Conservation (phyloP, 1,284 basidiomycete species). For the Fomitopsis betulina region DNA sequence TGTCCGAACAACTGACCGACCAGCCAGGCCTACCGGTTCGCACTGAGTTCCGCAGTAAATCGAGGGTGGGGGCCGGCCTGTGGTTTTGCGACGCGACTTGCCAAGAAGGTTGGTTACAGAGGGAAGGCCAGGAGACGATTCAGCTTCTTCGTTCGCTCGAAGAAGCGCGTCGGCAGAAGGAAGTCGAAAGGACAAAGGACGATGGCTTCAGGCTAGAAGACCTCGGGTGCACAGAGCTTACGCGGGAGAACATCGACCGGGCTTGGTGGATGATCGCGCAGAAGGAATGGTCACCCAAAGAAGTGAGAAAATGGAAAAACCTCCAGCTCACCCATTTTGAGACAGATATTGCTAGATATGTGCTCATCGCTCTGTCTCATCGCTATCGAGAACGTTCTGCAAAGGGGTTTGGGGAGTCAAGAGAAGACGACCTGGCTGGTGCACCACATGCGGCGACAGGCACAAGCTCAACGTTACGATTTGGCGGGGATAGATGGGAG, state of each 20-base stretch:
- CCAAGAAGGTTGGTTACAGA: slow-evolving; percentile 37
- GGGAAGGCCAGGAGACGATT: slow-evolving; percentile 29
- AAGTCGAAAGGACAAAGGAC: slow-evolving; percentile 15
- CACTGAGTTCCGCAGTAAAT: neutral
- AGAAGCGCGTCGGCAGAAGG: slow-evolving; percentile 31
- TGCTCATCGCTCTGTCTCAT: slow-evolving; percentile 24
- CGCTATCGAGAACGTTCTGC: slow-evolving; percentile 15
- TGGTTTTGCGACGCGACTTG: slow-evolving; percentile 55
- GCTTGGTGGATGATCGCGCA: slow-evolving; percentile 19
- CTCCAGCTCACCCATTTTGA: slow-evolving; percentile 28
- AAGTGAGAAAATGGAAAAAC: slow-evolving; percentile 20
- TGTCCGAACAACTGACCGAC: neutral
- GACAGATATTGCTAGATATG: slow-evolving; percentile 28
- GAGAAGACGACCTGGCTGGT: neutral
- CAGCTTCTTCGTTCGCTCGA: slow-evolving; percentile 27
- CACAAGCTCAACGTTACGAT: neutral
- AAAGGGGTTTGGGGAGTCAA: neutral
- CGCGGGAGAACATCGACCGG: slow-evolving; percentile 15
- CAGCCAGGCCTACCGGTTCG: neutral
- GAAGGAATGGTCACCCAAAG: slow-evolving; percentile 19
- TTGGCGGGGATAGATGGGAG: slow-evolving; percentile 14
- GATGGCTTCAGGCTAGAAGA: slow-evolving; percentile 3
- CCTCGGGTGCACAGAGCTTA: slow-evolving; percentile 8
- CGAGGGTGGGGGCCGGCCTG: slow-evolving; percentile 29
- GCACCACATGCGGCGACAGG: neutral